Evolutionary conservation across 345 rosid species (phyloP).

Genomic region (rapeseed (Brassica napus)): Da-Ae NC_063444.1:9251001-9251500

Average conservation of each 20-base stretch:
- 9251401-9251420: not conserved
- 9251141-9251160: not conserved
- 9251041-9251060: not conserved
- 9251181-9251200: not conserved
- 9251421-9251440: not conserved
- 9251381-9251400: not conserved
- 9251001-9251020: not conserved
- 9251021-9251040: not conserved
- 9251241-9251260: not conserved
- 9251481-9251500: not conserved
- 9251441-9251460: not conserved
- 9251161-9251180: not conserved
- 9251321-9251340: too few species aligned
- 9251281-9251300: not conserved
- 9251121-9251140: constrained; percentile 5
- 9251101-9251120: constrained; percentile 12
- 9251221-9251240: not conserved
- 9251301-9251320: too few species aligned
- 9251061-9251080: not conserved
- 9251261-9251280: not conserved
- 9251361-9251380: not conserved
- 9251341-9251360: too few species aligned
- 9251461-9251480: not conserved
- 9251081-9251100: not conserved
- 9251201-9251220: not conserved